These are phyloP conservation scores for Pestalotiopsis fici DNA, from an alignment of 2,329 filamentous ascomycete species.

Conservation along the genomic window DNA sequence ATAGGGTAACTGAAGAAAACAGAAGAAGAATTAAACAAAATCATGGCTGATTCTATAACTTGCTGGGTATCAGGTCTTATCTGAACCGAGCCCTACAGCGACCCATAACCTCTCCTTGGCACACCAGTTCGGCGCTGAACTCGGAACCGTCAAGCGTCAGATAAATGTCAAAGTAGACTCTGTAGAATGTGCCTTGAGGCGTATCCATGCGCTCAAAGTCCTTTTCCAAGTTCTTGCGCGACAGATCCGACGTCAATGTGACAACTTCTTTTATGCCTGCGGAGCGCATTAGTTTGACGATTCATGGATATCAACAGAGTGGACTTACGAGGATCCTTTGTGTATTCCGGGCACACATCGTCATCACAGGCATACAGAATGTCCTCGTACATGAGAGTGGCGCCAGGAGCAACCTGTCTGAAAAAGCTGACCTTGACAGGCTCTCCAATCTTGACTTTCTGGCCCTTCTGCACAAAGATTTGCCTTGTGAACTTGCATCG, in stretches of 20 bases:
- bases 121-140: constrained; percentile 98
- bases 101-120: constrained; percentile 98
- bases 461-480: constrained; percentile 98
- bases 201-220: constrained; percentile 99
- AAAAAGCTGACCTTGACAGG: constrained; percentile 99
- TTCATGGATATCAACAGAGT: constrained; percentile 21
- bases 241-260: constrained; percentile 94
- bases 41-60: not conserved
- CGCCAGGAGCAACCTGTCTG: constrained; percentile 93
- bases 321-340: constrained; percentile 95
- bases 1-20: constrained; percentile 10
- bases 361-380: constrained; percentile 97
- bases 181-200: constrained; percentile 93
- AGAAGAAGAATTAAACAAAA: constrained; percentile 7
- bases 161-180: constrained; percentile 78
- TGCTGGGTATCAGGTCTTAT: constrained; percentile 33
- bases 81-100: constrained; percentile 89
- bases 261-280: constrained; percentile 98
- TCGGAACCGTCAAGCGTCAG: constrained; percentile 95
- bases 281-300: constrained; percentile 16
- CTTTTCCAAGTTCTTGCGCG: constrained; percentile 97
- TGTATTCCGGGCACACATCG: constrained; percentile 97
- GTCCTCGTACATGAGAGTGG: constrained; percentile 99
- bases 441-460: constrained; percentile 98
- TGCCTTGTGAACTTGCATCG: constrained; percentile 98